Evolutionary conservation across 1,284 basidiomycete species (phyloP).

Genomic region (Ustilago bromivora): DNA sequence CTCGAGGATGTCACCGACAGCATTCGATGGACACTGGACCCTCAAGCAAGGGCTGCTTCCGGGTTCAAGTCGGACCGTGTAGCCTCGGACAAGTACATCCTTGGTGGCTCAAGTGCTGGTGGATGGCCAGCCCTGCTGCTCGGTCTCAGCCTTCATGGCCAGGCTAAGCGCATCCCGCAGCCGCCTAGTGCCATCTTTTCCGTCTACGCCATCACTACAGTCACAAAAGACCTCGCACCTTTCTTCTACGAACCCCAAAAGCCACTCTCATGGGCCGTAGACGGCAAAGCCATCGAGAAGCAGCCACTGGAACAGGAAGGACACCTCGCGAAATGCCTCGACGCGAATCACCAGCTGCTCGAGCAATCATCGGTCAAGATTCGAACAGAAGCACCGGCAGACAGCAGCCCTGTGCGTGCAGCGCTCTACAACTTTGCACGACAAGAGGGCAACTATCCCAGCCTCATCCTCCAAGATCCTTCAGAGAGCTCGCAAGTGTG

Average conservation of each 20-base stretch:
- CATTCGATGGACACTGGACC: conserved; percentile 42
- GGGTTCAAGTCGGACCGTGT: conserved; percentile 31
- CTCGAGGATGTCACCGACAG: conserved; percentile 52
- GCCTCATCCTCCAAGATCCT: conserved; percentile 31
- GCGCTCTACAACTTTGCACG: conserved; percentile 55
- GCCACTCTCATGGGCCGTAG: conserved; percentile 51
- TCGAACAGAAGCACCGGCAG: conserved; percentile 44
- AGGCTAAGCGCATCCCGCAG: conserved; percentile 25
- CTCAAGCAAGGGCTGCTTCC: conserved; percentile 22
- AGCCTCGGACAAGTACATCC: conserved; percentile 36
- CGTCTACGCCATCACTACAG: conserved; percentile 57
- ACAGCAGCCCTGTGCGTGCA: conserved; percentile 40
- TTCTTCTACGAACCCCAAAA: conserved; percentile 51
- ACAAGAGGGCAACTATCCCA: conserved; percentile 51
- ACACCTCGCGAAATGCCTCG: conserved; percentile 36
- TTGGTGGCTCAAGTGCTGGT: conserved; percentile 54
- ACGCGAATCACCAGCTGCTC: conserved; percentile 23
- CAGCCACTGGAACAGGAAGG: conserved; percentile 29
- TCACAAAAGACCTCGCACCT: conserved; percentile 28
- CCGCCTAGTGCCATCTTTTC: conserved; percentile 45
- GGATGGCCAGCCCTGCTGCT: conserved; percentile 56
- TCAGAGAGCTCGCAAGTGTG: conserved; percentile 30
- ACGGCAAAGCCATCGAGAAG: conserved; percentile 33
- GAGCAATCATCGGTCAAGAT: conserved; percentile 21
- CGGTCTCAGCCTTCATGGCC: conserved; percentile 39